A percentile compares a stretch with the other conserved stretches of the same genome.
Evolutionary conservation across 495 filamentous ascomycete species (phyloP).

Genomic region (Hyaloscypha bicolor): DNA sequence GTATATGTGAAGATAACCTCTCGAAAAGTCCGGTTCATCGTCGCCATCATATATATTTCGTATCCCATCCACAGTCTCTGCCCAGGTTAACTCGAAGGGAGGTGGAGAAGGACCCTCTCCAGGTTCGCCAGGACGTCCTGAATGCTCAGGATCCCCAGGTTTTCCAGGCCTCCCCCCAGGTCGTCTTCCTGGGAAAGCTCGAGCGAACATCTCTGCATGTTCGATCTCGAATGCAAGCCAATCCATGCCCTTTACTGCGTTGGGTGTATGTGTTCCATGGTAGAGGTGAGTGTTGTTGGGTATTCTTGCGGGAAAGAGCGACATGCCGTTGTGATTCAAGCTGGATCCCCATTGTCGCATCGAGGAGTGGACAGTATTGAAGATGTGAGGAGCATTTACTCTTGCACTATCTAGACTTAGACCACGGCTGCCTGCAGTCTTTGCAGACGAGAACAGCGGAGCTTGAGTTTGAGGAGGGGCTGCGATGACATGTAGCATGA

Average conservation of each 20-base stretch:
- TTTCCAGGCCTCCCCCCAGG: constrained; percentile 1
- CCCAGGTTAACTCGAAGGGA: not conserved
- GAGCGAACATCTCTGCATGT: constrained; percentile 62
- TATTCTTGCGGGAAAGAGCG: constrained; percentile 60
- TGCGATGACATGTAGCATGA: not conserved
- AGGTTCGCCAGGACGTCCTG: constrained; percentile 8
- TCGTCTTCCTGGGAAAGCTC: not conserved
- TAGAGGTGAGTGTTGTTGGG: constrained; percentile 62
- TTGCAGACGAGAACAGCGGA: not conserved
- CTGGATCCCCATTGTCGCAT: constrained; percentile 73
- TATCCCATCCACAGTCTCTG: not conserved
- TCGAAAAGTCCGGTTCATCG: constrained; percentile 4
- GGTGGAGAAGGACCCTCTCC: constrained; percentile 6
- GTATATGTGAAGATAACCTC: constrained; percentile 60
- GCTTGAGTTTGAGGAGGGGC: not conserved
- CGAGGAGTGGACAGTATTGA: constrained; percentile 67
- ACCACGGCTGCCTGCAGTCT: not conserved
- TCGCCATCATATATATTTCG: constrained; percentile 4
- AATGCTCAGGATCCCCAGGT: not conserved
- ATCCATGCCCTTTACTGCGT: constrained; percentile 53
- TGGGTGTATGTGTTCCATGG: constrained; percentile 51
- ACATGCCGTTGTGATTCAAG: constrained; percentile 70
- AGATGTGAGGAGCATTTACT: constrained; percentile 60
- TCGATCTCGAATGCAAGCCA: constrained; percentile 75
- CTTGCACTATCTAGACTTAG: constrained; percentile 37